A percentile compares a stretch with the other conserved stretches of the same genome.
Conservation (phyloP, 83 land plant species). For the Picea mariana region DNA sequence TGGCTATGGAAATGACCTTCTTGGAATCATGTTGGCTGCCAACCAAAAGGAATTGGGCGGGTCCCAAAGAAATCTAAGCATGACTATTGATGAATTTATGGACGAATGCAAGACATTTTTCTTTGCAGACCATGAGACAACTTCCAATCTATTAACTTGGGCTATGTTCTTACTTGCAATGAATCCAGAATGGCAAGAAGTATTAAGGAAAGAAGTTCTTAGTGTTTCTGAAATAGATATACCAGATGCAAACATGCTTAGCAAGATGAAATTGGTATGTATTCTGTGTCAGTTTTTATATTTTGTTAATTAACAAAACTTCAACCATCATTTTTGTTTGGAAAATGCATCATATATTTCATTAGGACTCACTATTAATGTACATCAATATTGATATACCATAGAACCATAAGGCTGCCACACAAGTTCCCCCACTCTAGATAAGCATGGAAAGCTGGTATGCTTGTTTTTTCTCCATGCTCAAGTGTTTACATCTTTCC, state of each 20-base stretch:
- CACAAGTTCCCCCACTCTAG: no score
- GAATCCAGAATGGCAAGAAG: constrained; percentile 44
- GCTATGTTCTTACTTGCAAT: constrained; percentile 25
- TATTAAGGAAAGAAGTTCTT: constrained; percentile 21
- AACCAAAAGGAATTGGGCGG: background rate
- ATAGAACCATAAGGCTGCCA: no score
- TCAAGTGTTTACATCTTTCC: no score
- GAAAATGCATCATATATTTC: no score
- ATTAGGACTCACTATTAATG: no score
- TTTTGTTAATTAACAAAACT: no score
- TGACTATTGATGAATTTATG: background rate
- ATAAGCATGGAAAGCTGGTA: no score
- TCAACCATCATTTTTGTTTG: no score
- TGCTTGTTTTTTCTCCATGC: no score
- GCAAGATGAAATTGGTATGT: constrained; percentile 27
- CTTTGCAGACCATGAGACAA: constrained; percentile 53
- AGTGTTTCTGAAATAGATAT: constrained; percentile 19
- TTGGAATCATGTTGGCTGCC: no score
- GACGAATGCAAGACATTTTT: constrained; percentile 49
- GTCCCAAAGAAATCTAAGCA: constrained; percentile 7
- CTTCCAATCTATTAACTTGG: constrained; percentile 25
- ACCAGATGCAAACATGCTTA: constrained; percentile 30
- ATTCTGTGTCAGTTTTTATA: no score
- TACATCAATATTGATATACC: no score
- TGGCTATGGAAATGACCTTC: background rate